Evolutionary conservation across 495 filamentous ascomycete species (phyloP).

Genomic region (Penicillium coprophilum): DNA sequence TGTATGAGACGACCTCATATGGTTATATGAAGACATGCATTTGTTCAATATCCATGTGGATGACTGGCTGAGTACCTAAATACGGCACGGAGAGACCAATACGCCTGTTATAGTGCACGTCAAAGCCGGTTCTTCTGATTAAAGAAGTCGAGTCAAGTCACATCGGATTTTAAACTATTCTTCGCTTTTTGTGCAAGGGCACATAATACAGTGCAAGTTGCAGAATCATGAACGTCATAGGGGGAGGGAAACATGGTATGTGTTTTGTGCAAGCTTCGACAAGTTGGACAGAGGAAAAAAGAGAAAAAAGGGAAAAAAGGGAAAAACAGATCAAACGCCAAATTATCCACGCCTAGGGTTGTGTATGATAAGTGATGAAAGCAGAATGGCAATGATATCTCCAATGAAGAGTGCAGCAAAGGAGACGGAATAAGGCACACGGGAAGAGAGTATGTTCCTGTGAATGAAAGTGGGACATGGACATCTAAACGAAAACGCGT

Average conservation of each 20-base stretch:
- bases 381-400: slow-evolving; percentile 4
- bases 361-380: slow-evolving; percentile 20
- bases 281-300: slow-evolving; percentile 15
- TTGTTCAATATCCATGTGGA: not conserved
- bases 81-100: not conserved
- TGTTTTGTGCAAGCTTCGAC: slow-evolving; percentile 21
- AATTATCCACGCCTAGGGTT: slow-evolving; percentile 33
- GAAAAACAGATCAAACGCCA: slow-evolving; percentile 32
- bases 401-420: slow-evolving; percentile 29
- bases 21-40: not conserved
- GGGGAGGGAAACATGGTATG: slow-evolving; percentile 13
- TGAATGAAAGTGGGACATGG: slow-evolving; percentile 10
- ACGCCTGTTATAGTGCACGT: not conserved
- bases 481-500: slow-evolving; percentile 29
- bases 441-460: slow-evolving; percentile 10
- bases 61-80: not conserved
- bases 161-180: slow-evolving; percentile 10
- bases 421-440: slow-evolving; percentile 13
- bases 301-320: slow-evolving; percentile 14
- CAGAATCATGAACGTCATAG: slow-evolving; percentile 22
- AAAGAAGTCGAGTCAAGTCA: not conserved
- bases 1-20: not conserved
- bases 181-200: slow-evolving; percentile 18
- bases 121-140: not conserved
- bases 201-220: slow-evolving; percentile 18